Evolutionary conservation across 306 rosid species (phyloP).

Genomic region (Urtica urens): DNA sequence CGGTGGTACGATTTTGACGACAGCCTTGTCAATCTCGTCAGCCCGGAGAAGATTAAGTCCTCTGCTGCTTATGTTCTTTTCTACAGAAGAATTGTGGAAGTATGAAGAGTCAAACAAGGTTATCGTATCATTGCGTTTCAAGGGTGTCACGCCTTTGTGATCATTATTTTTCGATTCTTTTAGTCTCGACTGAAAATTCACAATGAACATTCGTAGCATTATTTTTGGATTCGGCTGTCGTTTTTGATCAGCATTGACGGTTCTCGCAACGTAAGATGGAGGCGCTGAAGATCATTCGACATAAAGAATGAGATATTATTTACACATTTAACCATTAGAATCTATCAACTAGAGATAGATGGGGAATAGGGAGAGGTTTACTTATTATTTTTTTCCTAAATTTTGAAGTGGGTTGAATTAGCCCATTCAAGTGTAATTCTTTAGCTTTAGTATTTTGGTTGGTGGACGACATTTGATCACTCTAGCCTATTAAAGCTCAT

Average conservation of each 20-base stretch:
- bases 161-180: conserved; percentile 28
- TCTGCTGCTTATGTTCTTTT: conserved; percentile 96
- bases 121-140: conserved; percentile 20
- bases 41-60: conserved; percentile 84
- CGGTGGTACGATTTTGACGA: conserved; percentile 94
- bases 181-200: conserved; percentile 22
- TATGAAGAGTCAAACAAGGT: conserved; percentile 18
- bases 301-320: conserved; percentile 23
- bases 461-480: conserved; percentile 6
- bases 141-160: conserved; percentile 15
- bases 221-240: conserved; percentile 21
- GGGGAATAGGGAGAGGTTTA: background rate
- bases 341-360: conserved; percentile 8
- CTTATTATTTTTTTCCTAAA: background rate
- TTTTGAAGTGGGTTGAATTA: conserved; percentile 15
- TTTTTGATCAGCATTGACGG: conserved; percentile 10
- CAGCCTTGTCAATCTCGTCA: conserved; percentile 74
- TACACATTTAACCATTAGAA: conserved; percentile 27
- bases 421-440: conserved; percentile 23
- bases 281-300: conserved; percentile 29
- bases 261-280: conserved; percentile 14
- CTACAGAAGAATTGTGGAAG: conserved; percentile 71
- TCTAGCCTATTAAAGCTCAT: too few relatives aligned
- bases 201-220: conserved; percentile 28
- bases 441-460: conserved; percentile 9